Conservation (phyloP, 305 asterid genomes). For the Solanum hybrid region DNA sequence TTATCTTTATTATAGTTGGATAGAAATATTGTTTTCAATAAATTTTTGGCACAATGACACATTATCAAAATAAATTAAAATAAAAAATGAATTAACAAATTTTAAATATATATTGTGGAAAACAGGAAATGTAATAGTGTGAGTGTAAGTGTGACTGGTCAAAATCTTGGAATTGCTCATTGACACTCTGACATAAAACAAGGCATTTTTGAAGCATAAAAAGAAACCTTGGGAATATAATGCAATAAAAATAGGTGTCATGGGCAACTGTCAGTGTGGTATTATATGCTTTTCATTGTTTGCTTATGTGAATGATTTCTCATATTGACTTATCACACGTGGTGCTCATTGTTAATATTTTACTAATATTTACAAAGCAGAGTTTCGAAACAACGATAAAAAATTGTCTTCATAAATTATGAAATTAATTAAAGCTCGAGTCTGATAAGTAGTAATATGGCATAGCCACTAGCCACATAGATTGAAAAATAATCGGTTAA, state of each 20-base stretch:
- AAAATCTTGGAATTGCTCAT: conserved; percentile 13
- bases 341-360: not conserved
- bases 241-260: not conserved
- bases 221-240: conserved; percentile 12
- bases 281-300: not conserved
- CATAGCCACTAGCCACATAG: not conserved
- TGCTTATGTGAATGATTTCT: not conserved
- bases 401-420: not conserved
- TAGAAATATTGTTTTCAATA: not conserved
- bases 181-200: not conserved
- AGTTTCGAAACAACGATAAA: not conserved
- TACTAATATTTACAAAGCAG: not conserved
- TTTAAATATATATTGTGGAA: not conserved
- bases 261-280: not conserved
- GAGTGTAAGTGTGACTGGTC: conserved; percentile 25
- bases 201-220: conserved; percentile 12
- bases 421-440: not conserved
- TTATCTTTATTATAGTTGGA: accelerated
- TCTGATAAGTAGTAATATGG: not conserved
- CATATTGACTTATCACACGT: not conserved
- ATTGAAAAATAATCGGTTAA: not conserved
- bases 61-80: not conserved
- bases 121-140: not conserved
- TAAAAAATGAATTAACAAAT: not conserved
- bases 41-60: not conserved